Base-by-base conservation (phyloP, 2,329 filamentous ascomycete genomes). In the Microdochium bolleyi region DNA sequence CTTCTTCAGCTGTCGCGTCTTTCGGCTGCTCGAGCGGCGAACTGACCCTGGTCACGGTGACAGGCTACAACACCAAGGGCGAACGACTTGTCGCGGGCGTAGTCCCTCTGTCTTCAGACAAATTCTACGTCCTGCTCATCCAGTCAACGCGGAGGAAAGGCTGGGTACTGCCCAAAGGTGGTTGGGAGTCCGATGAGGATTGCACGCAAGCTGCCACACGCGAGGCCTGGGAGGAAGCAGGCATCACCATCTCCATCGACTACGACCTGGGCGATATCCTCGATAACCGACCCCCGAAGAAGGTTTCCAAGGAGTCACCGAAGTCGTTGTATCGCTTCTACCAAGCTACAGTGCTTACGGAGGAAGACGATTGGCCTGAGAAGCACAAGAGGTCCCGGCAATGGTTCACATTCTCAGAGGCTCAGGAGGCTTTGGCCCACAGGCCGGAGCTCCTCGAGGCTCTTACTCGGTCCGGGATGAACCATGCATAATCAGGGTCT, bases 141-240 rank as follows among this genome's bases (percentile, higher is more conserved):
- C 91, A 96, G 74, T 96, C 91, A 52, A 92, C 89, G 51, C 83
- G 89, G 58, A 86, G 91, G 63, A 89, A 89, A 69, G 89, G 89
- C 63, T 99, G 94, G 94, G 94, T 99, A 46, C 79, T 99, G 54
- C 94, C 94, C 55, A 99, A 99, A 70, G 94, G 94, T 66, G 94
- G 94, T 55, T 99, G 94, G 92, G 94, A 99, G 71, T 87, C 84
- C 32, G 94, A 99, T 70, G 94, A 99, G 73, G 82, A 85, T 56
- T 94, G 89, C 57, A 83, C 87, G 56, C 82, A 92, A 67, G 89
- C 94, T 53, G 94, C 94, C 53, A 72, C 87, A 77, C 77, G 94
- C 60, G 94, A 99, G 71, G 94, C 94, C 56, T 97, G 94, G 94
- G 94, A 97, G 74, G 94, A 97, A 74, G 94, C 92, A 44, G 94